phyloP scores from a whole-genome alignment of 1,284 basidiomycete genomes.

The Cutaneotrichosporon cavernicola region DNA sequence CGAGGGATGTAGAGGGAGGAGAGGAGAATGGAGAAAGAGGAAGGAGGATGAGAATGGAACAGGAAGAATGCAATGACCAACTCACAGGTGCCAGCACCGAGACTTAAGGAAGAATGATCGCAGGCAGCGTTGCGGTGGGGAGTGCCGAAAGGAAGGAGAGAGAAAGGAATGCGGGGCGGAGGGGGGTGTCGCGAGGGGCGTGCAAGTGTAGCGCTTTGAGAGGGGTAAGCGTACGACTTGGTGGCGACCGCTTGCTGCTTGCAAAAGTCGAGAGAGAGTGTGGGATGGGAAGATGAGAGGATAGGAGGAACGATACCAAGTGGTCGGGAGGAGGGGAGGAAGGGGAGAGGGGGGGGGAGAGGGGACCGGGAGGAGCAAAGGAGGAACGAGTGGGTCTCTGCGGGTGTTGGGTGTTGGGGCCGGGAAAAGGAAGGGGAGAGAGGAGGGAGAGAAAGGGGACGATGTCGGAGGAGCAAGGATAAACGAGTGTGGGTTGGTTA shows the following conservation, averaged over 20 bases:
- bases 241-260: slow-evolving; percentile 1
- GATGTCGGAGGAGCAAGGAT: background rate
- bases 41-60: background rate
- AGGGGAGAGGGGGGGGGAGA: background rate
- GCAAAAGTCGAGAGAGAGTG: background rate
- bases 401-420: background rate
- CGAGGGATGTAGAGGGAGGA: background rate
- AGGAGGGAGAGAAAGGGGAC: background rate
- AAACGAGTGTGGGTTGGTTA: slow-evolving; percentile 6
- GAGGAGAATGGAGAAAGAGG: background rate
- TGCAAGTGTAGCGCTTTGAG: background rate
- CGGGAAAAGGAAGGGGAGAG: background rate
- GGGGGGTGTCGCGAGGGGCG: background rate
- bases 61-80: background rate
- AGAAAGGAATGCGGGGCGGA: background rate
- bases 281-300: background rate
- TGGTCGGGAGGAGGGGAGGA: background rate
- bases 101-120: slow-evolving; percentile 2
- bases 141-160: slow-evolving; percentile 2
- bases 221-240: background rate
- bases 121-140: slow-evolving; percentile 2
- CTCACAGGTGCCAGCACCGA: slow-evolving; percentile 11
- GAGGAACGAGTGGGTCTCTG: background rate
- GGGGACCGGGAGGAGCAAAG: background rate
- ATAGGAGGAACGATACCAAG: background rate